Evolutionary conservation across 1,284 basidiomycete genomes (phyloP).

Genomic region (Acaromyces ingoldii): DNA sequence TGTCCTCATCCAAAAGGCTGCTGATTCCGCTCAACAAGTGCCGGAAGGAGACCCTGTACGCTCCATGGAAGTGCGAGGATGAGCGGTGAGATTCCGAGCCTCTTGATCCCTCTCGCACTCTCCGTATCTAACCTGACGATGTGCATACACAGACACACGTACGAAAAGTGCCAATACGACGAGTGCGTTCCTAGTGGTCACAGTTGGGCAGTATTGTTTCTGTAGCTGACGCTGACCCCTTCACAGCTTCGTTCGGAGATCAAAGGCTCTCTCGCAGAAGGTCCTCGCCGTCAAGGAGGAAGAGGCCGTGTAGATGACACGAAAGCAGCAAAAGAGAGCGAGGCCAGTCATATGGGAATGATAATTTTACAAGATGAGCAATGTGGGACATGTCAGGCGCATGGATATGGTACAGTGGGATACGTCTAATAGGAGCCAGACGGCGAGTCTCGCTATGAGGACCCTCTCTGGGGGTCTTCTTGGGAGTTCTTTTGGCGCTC

Average conservation of each 20-base stretch:
- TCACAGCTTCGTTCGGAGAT: slow-evolving; percentile 35
- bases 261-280: slow-evolving; percentile 27
- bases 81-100: slow-evolving; percentile 56
- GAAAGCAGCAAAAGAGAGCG: too few relatives aligned
- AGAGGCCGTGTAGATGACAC: slow-evolving; percentile 2
- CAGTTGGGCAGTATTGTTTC: not conserved
- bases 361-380: too few relatives aligned
- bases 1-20: slow-evolving; percentile 54
- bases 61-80: slow-evolving; percentile 77
- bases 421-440: too few relatives aligned
- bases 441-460: too few relatives aligned
- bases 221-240: not conserved
- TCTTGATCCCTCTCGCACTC: not conserved
- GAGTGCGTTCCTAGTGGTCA: slow-evolving; percentile 26
- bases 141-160: slow-evolving; percentile 31
- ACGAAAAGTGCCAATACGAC: slow-evolving; percentile 48
- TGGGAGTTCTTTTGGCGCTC: too few relatives aligned
- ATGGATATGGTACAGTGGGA: too few relatives aligned
- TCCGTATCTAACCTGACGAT: not conserved
- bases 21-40: slow-evolving; percentile 80
- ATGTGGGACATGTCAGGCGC: too few relatives aligned
- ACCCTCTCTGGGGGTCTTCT: too few relatives aligned
- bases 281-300: slow-evolving; percentile 9
- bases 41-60: slow-evolving; percentile 65
- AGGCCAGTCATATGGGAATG: too few relatives aligned